phyloP scores from a whole-genome alignment of 805 yeast genomes.

The Wickerhamiella brachini region DNA sequence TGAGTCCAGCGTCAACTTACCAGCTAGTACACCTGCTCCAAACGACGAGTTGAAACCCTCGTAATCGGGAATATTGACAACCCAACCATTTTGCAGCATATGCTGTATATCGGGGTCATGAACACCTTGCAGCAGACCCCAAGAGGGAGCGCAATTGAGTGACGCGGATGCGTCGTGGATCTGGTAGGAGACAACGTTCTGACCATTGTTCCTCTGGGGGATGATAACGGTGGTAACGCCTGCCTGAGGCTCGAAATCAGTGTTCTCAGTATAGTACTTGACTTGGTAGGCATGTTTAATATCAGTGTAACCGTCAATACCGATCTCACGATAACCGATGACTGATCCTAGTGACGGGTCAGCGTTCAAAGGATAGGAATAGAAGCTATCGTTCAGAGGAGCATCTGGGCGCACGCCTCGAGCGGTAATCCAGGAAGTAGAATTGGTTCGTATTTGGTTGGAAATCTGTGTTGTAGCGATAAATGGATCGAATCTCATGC shows the following conservation, averaged over 20 bases:
- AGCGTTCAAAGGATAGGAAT: not conserved
- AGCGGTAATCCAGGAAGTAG: not conserved
- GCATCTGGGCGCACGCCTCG: not conserved
- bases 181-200: conserved; percentile 14
- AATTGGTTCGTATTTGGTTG: not conserved
- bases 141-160: conserved; percentile 17
- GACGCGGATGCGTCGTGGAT: conserved; percentile 14
- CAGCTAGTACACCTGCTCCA: conserved; percentile 19
- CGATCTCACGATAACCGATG: not conserved
- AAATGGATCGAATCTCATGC: not conserved
- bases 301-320: not conserved
- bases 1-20: conserved; percentile 20
- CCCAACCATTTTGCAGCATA: conserved; percentile 10
- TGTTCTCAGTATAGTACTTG: conserved; percentile 15
- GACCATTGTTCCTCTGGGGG: conserved; percentile 8
- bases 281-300: conserved; percentile 10
- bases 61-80: conserved; percentile 18
- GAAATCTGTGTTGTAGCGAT: not conserved
- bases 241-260: conserved; percentile 17
- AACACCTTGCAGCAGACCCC: conserved; percentile 9
- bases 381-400: not conserved
- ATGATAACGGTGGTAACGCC: conserved; percentile 20
- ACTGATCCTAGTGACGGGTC: not conserved
- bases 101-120: conserved; percentile 9
- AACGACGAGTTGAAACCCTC: conserved; percentile 21